Evolutionary conservation across 1,284 basidiomycete genomes (phyloP).

Genomic region (Boletellus deceptivus): DNA sequence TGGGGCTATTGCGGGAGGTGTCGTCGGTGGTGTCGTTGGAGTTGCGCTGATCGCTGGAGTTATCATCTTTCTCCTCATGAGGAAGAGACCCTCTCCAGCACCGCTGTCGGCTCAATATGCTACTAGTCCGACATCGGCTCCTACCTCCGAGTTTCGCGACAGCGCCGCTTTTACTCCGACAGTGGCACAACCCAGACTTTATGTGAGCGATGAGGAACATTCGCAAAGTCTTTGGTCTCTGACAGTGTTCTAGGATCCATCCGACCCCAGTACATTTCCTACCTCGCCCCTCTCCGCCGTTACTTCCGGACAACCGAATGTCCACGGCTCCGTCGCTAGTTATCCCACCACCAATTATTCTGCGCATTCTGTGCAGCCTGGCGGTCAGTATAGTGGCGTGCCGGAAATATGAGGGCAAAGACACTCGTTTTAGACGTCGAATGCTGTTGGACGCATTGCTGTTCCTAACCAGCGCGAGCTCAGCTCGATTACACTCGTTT

Average conservation of each 20-base stretch:
- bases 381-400: conserved; percentile 25
- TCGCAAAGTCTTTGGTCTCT: not conserved
- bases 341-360: conserved; percentile 18
- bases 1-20: conserved; percentile 35
- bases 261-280: conserved; percentile 36
- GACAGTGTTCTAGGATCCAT: conserved; percentile 26
- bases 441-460: not conserved
- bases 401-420: conserved; percentile 26
- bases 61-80: conserved; percentile 29
- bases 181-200: conserved; percentile 31
- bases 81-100: conserved; percentile 23
- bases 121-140: not conserved
- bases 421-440: not conserved
- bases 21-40: conserved; percentile 39
- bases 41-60: conserved; percentile 28
- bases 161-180: conserved; percentile 11
- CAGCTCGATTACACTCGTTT: conserved; percentile 5
- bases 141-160: conserved; percentile 6
- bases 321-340: conserved; percentile 1
- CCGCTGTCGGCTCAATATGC: conserved; percentile 15
- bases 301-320: conserved; percentile 7
- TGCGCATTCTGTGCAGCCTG: conserved; percentile 8
- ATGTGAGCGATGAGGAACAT: conserved; percentile 23
- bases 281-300: conserved; percentile 17
- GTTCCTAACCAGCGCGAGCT: not conserved